Conservation (phyloP, 768 basidiomycete genomes). For the Pleurotus tuoliensis region DNA sequence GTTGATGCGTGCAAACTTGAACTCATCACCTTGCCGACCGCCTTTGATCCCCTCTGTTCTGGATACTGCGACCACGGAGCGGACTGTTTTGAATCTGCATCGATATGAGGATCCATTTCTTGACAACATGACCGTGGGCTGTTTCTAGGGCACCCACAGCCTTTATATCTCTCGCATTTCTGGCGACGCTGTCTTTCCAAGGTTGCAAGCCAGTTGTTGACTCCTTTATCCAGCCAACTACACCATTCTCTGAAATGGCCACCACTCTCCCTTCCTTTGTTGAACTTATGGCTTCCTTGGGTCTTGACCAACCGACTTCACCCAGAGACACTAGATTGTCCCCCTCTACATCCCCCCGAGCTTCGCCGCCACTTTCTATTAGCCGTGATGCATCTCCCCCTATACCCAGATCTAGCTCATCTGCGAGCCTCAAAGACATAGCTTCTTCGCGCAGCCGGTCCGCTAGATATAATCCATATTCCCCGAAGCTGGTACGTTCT, state of each 20-base stretch:
- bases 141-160: slow-evolving; percentile 43
- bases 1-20: slow-evolving; percentile 6
- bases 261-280: slow-evolving; percentile 81
- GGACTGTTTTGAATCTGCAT: slow-evolving; percentile 19
- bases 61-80: slow-evolving; percentile 35
- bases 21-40: slow-evolving; percentile 62
- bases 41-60: slow-evolving; percentile 40
- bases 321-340: slow-evolving; percentile 24
- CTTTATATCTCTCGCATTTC: not conserved
- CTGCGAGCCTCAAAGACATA: slow-evolving; percentile 19
- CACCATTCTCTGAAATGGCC: slow-evolving; percentile 38
- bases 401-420: slow-evolving; percentile 28
- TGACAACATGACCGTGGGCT: slow-evolving; percentile 56
- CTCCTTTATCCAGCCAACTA: slow-evolving; percentile 12
- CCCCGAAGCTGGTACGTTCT: slow-evolving; percentile 24
- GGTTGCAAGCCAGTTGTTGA: slow-evolving; percentile 15
- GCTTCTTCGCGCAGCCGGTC: slow-evolving; percentile 3
- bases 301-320: slow-evolving; percentile 51
- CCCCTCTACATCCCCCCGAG: slow-evolving; percentile 39
- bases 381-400: slow-evolving; percentile 44
- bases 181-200: slow-evolving; percentile 5
- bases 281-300: slow-evolving; percentile 82
- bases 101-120: slow-evolving; percentile 39
- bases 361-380: slow-evolving; percentile 34
- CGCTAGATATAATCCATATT: slow-evolving; percentile 50